Evolutionary conservation across 169 alveolate species (phyloP).

Genomic region (Cryptosporidium muris): DNA sequence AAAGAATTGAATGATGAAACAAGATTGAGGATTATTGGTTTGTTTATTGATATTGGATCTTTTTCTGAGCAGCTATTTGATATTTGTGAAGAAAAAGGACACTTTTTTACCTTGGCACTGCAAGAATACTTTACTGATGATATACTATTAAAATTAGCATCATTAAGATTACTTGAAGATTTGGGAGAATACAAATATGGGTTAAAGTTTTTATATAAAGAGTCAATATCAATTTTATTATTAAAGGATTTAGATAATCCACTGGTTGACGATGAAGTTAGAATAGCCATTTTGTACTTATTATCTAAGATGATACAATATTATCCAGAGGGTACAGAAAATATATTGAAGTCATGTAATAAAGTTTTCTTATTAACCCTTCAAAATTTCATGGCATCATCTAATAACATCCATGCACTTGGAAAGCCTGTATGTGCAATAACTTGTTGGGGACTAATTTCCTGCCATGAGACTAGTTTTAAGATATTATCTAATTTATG

Average conservation of each 20-base stretch:
- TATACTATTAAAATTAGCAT: conserved; percentile 25
- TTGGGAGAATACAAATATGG: conserved; percentile 64
- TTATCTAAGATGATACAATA: conserved; percentile 32
- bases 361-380: conserved; percentile 14
- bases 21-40: conserved; percentile 37
- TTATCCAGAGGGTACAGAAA: conserved; percentile 39
- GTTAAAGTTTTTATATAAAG: conserved; percentile 27
- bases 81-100: conserved; percentile 56
- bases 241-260: conserved; percentile 30
- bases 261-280: conserved; percentile 63
- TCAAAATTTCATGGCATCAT: conserved; percentile 32
- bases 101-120: conserved; percentile 21
- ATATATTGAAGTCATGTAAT: conserved; percentile 12
- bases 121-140: conserved; percentile 65
- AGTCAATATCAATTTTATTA: conserved; percentile 48
- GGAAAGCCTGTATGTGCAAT: conserved; percentile 45
- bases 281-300: conserved; percentile 41
- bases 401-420: not conserved
- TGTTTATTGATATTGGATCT: conserved; percentile 62
- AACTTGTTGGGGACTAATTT: conserved; percentile 50
- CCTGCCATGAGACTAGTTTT: conserved; percentile 19
- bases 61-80: conserved; percentile 38
- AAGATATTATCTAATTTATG: conserved; percentile 8
- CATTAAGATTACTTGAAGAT: conserved; percentile 58
- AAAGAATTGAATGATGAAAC: conserved; percentile 37